Percentiles rank a stretch among this genome's conserved stretches.
phyloP scores from a whole-genome alignment of 225 moss, liverwort and hornwort species.

The Bryum argenteum region DNA sequence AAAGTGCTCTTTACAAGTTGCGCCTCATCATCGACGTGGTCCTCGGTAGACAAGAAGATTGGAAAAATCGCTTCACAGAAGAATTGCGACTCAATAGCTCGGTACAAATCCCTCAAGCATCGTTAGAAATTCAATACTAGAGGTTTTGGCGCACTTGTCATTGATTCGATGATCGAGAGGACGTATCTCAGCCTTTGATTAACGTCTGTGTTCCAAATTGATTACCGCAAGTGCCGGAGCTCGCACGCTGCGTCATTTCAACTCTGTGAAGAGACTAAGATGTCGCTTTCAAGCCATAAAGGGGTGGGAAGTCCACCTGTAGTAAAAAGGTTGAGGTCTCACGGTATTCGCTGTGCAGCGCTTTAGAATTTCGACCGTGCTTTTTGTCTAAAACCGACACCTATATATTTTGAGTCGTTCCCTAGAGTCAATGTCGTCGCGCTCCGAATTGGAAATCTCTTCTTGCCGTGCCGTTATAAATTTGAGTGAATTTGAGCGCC shows the following conservation, averaged over 20 bases:
- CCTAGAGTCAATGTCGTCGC: conserved; percentile 5
- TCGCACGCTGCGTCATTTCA: background rate
- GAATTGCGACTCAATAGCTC: too few species aligned
- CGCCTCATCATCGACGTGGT: too few species aligned
- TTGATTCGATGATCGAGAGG: background rate
- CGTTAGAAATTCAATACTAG: too few species aligned
- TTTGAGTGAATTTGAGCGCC: background rate
- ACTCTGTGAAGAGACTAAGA: background rate
- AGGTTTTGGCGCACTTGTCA: too few species aligned
- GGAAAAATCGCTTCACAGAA: too few species aligned
- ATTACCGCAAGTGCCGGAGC: background rate
- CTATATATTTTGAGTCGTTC: conserved; percentile 11
- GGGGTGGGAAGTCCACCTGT: background rate
- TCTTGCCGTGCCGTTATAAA: background rate
- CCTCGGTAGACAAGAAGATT: too few species aligned
- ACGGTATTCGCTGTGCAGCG: background rate
- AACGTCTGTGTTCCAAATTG: conserved; percentile 1
- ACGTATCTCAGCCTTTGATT: conserved; percentile 9
- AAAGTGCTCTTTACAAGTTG: too few species aligned
- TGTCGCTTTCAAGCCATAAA: conserved; percentile 18
- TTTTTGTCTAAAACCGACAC: conserved; percentile 32
- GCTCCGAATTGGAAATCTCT: background rate
- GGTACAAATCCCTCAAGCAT: too few species aligned
- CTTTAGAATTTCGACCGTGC: conserved; percentile 21
- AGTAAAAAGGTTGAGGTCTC: background rate